phyloP scores from a whole-genome alignment of 2,329 filamentous ascomycete genomes.

The Alternaria sp. region DNA sequence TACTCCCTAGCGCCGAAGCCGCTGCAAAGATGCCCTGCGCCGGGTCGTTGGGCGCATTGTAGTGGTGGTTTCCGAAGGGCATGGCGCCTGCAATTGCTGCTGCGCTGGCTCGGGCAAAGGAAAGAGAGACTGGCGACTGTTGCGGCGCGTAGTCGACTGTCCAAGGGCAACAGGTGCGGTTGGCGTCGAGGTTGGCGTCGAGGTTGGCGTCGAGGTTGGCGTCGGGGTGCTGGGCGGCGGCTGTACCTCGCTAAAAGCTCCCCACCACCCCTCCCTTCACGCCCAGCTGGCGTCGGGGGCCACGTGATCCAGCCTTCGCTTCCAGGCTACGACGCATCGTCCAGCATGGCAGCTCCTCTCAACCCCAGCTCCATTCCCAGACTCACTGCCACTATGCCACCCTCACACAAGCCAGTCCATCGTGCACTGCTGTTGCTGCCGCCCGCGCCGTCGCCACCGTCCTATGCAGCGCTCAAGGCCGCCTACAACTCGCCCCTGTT shows the following conservation, averaged over 20 bases:
- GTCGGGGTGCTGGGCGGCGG: conserved; percentile 12
- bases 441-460: conserved; percentile 53
- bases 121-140: conserved; percentile 18
- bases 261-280: conserved; percentile 24
- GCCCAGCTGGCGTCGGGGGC: not conserved
- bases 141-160: conserved; percentile 20
- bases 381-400: conserved; percentile 38
- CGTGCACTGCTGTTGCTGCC: conserved; percentile 57
- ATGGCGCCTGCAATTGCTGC: conserved; percentile 38
- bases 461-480: conserved; percentile 53
- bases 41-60: conserved; percentile 46
- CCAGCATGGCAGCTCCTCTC: not conserved
- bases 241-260: conserved; percentile 21
- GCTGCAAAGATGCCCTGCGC: conserved; percentile 57
- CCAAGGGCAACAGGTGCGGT: conserved; percentile 14
- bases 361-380: not conserved
- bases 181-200: conserved; percentile 18
- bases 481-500: conserved; percentile 55
- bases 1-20: conserved; percentile 56
- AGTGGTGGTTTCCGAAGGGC: conserved; percentile 52
- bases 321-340: not conserved
- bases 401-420: conserved; percentile 26
- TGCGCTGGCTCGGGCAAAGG: conserved; percentile 9
- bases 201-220: conserved; percentile 7
- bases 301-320: not conserved